Conservation (phyloP, 495 filamentous ascomycete species). For the Pyrenula aspistea region DNA sequence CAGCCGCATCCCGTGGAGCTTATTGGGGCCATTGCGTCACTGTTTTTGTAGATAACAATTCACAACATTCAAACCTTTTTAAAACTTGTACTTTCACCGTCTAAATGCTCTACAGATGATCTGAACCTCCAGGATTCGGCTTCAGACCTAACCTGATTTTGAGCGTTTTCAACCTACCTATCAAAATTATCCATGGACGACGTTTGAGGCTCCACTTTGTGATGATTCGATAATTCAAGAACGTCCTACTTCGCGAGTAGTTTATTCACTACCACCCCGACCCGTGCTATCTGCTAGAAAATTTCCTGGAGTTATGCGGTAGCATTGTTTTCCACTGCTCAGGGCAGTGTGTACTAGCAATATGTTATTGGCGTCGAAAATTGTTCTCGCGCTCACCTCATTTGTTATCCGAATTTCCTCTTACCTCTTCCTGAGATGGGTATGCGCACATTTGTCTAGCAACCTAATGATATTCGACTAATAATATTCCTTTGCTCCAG, state of each 20-base stretch:
- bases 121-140: too few species aligned
- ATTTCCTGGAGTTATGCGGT: background rate
- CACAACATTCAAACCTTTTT: background rate
- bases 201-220: too few species aligned
- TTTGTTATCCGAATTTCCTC: slow-evolving; percentile 41
- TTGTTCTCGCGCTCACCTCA: slow-evolving; percentile 40
- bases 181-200: too few species aligned
- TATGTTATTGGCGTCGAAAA: background rate
- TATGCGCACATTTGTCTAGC: slow-evolving; percentile 23
- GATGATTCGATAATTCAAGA: too few species aligned
- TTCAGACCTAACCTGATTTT: too few species aligned
- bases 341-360: background rate
- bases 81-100: too few species aligned
- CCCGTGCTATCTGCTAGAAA: too few species aligned
- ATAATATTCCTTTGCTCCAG: slow-evolving; percentile 17
- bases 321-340: background rate
- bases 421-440: slow-evolving; percentile 83
- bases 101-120: too few species aligned
- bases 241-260: too few species aligned
- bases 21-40: background rate
- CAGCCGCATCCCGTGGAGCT: background rate
- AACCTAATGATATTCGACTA: background rate
- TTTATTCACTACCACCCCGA: too few species aligned
- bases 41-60: background rate
- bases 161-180: too few species aligned